Conservation (phyloP, 371 early-diverging fungal species). For the Rhizopus delemar region DNA sequence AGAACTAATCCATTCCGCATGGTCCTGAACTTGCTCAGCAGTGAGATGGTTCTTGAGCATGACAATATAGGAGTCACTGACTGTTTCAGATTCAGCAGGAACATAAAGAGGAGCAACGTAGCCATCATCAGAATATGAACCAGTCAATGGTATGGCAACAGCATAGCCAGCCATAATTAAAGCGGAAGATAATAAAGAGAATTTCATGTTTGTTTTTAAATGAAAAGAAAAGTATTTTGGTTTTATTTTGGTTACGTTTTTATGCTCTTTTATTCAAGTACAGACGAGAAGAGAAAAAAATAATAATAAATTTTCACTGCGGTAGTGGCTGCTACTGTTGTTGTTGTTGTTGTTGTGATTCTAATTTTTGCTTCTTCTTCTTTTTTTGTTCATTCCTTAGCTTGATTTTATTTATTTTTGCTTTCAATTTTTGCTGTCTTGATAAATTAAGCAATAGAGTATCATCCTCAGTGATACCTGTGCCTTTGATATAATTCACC, state of each 20-base stretch:
- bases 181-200: conserved; percentile 26
- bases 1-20: conserved; percentile 41
- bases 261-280: conserved; percentile 2
- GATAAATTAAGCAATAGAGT: conserved; percentile 4
- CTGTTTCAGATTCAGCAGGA: conserved; percentile 61
- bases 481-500: conserved; percentile 3
- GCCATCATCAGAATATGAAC: conserved; percentile 31
- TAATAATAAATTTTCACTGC: too few relatives aligned
- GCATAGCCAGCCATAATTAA: conserved; percentile 36
- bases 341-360: too few relatives aligned
- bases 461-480: conserved; percentile 10
- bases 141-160: conserved; percentile 36
- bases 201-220: conserved; percentile 20
- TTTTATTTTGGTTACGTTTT: too few relatives aligned
- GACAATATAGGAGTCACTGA: conserved; percentile 84
- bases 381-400: neutral
- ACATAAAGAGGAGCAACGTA: conserved; percentile 66
- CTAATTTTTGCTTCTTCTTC: neutral
- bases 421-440: too few relatives aligned
- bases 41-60: conserved; percentile 70
- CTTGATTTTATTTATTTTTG: neutral
- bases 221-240: neutral
- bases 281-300: neutral
- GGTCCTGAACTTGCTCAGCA: conserved; percentile 22
- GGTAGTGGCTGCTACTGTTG: too few relatives aligned